Conservation (phyloP, 2,329 filamentous ascomycete species). For the Stagonosporopsis vannaccii region DNA sequence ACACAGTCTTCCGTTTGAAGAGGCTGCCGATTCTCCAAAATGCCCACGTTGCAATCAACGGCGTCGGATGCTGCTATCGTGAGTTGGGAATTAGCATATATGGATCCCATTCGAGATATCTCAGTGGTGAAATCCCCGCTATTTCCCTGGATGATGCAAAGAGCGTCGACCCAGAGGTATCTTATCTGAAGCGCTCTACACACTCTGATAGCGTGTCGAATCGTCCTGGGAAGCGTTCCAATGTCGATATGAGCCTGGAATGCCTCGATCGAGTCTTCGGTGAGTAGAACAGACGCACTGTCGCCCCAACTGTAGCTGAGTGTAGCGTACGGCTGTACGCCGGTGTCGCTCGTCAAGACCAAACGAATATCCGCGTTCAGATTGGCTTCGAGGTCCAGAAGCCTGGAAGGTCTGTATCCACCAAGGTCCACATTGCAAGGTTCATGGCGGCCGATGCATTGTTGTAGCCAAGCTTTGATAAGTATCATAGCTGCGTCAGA, state of each 20-base stretch:
- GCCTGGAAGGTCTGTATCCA: background rate
- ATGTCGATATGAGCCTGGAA: background rate
- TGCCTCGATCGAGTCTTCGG: background rate
- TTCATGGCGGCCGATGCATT: background rate
- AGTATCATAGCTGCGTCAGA: background rate
- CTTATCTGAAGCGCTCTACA: background rate
- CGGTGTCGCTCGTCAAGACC: background rate
- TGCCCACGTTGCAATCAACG: background rate
- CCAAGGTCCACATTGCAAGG: background rate
- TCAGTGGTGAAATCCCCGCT: background rate
- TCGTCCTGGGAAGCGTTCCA: background rate
- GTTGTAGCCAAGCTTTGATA: background rate
- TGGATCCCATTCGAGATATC: background rate
- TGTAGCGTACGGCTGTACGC: background rate
- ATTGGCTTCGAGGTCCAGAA: background rate
- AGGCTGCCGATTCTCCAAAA: background rate
- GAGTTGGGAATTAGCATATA: background rate
- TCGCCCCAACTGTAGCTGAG: background rate
- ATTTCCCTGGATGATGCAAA: conserved; percentile 1
- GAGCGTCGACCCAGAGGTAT: background rate
- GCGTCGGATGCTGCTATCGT: background rate
- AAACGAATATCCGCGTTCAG: background rate
- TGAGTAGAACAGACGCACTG: background rate
- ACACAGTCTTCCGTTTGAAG: background rate
- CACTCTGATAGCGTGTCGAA: background rate